Percentiles rank a stretch among this genome's conserved stretches.
phyloP scores from a whole-genome alignment of 1,139 yeast genomes.

The Saccharomyces hybrid region DNA sequence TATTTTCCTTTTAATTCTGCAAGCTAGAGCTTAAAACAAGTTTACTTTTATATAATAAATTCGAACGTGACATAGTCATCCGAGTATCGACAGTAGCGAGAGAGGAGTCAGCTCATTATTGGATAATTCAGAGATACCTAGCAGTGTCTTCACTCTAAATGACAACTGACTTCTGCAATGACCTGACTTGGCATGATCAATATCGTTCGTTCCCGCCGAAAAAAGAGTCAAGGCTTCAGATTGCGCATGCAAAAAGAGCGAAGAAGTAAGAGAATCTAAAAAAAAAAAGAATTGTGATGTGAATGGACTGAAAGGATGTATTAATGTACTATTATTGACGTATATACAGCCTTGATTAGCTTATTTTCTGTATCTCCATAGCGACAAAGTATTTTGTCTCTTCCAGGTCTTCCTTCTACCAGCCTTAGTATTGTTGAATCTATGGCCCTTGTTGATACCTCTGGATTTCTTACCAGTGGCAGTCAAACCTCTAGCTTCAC shows the following conservation, averaged over 20 bases:
- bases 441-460: no score
- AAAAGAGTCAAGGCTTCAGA: background rate
- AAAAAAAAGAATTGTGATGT: background rate
- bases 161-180: background rate
- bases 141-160: background rate
- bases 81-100: background rate
- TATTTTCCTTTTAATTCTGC: no score
- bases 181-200: constrained; percentile 6
- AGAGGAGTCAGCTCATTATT: background rate
- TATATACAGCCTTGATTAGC: no score
- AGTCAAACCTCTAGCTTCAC: no score
- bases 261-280: background rate
- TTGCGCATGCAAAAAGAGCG: background rate
- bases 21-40: background rate
- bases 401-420: no score
- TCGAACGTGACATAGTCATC: background rate
- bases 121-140: background rate
- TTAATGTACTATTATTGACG: no score
- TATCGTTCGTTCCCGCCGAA: background rate
- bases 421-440: no score
- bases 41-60: background rate
- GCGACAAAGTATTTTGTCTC: no score
- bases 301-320: background rate
- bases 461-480: no score
- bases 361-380: no score